Evolutionary conservation across 345 rosid genomes (phyloP), one percentile per base, ranked within the genome.

Genomic region (Aegle marmelos): DNA sequence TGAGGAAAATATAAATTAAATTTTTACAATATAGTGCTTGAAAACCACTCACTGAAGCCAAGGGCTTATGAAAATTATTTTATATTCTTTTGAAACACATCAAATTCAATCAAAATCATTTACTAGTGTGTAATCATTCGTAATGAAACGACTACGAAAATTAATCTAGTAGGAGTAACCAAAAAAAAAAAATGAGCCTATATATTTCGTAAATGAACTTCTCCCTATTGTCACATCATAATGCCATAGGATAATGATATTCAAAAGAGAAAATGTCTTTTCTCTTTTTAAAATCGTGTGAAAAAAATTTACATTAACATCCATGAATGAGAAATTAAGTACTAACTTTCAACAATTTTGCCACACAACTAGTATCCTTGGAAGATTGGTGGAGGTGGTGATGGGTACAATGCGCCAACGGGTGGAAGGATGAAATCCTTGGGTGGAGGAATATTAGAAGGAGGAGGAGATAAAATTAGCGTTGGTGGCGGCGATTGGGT

Each of bases 381-480:
- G 79, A 88, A 83, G 70, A 87, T 73, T 61, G 98, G 98, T 22
- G 98, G 98, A 37, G 98, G 98, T 27, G 98, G 98, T 6, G 98
- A 93, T 9, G 89, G 73, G 79, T 93, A 93, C 36, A 88, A 81
- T 73, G 84, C 87, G 27, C 98, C 98, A 7, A 93, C 57, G 73
- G 91, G 86, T 28, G 96, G 96, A 56, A 93, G 83, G 70, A 76
- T 24, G 56, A 90, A 10, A 5, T 84, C 79, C n/a, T 36, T 31
- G 28, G 80, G 72, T 10, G 79, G 63, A 14, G 85, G 78, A 17
- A 79, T 17, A 53, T 16, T 53, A 53, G 57, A 6, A 53, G 57
- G 57, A 17, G 57, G 57, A 53, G 57, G 57, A 2, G 57, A 53
- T 53, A 53, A 16, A 53, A 19, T 53, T 19, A 45, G 50, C 16